Evolutionary conservation across 768 basidiomycete genomes (phyloP).

Genomic region (Plicaturopsis crispa): DNA sequence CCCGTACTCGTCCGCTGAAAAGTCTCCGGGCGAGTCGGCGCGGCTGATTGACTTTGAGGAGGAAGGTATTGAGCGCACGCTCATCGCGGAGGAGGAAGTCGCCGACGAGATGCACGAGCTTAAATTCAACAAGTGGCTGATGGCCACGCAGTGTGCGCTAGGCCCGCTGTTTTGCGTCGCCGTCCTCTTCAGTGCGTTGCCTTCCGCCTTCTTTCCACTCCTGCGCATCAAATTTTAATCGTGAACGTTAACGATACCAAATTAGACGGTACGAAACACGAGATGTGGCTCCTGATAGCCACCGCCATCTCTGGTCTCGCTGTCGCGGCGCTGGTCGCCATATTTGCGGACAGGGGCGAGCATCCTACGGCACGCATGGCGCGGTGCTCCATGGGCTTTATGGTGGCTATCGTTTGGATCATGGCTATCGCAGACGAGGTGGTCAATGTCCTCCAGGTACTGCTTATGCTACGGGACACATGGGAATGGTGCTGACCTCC

Average conservation of each 20-base stretch:
- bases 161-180: constrained; percentile 73
- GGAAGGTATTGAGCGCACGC: constrained; percentile 58
- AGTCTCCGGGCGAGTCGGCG: constrained; percentile 28
- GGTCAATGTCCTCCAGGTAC: constrained; percentile 80
- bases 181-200: constrained; percentile 68
- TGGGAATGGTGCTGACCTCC: not conserved
- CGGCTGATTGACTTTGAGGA: constrained; percentile 67
- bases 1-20: constrained; percentile 28
- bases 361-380: constrained; percentile 52
- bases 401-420: constrained; percentile 92
- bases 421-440: constrained; percentile 98
- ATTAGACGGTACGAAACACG: constrained; percentile 37
- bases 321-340: constrained; percentile 45
- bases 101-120: constrained; percentile 63
- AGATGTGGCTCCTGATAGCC: constrained; percentile 46
- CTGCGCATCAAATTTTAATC: not conserved
- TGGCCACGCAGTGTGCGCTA: constrained; percentile 72
- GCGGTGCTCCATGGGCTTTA: constrained; percentile 87
- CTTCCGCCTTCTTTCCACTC: not conserved
- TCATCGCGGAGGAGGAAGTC: constrained; percentile 70
- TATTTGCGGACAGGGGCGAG: constrained; percentile 53
- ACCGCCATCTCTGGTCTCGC: constrained; percentile 47
- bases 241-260: not conserved
- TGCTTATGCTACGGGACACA: constrained; percentile 7
- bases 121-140: constrained; percentile 74